Base-by-base conservation (phyloP, 768 basidiomycete genomes). In the Pleurotus tuber-regium region DNA sequence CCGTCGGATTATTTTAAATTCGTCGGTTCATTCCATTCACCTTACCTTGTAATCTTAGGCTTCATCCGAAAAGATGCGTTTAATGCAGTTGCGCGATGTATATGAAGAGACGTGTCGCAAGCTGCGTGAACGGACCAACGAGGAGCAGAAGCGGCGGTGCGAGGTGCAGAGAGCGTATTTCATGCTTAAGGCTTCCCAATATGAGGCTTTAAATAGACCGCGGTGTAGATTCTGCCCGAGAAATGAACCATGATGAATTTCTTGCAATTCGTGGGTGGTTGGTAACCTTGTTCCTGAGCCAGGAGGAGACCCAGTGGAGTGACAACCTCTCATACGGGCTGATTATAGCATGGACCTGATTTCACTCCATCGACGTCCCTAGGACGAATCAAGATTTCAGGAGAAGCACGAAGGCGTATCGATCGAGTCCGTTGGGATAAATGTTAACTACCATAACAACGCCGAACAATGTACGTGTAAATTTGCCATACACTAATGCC, bases 391-490 rank as follows among this genome's bases (percentile, higher is more conserved):
- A n/a, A n/a, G n/a, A n/a, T n/a, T n/a, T n/a, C n/a, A n/a, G 36
- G 49, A 50, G 25, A 39, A 39, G 36, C 10, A 39, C 12, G 59
- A 64, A 35, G 59, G 57, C 8, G 56, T 57, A 9, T 59, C 60
- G 1, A 33, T 51, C 14, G 58, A 50, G 24, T 63, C 64, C 12
- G 51, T 57, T 6, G 25, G 43, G 8, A 31, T 48, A 7, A 42
- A 52, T 33, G 44, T 29, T 24, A 30, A 51, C 4, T 53, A 53
- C 7, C 33, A 57, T 40, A 62, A 63, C 52, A 53, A 51, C 11
- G 61, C 55, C 65, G 55, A 47, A 73, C 72, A 11, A 69, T 74
- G 73, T 72, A 61, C 26, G 61, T 14, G 24, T 3, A 30, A 16
- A 43, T 33, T 6, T 51, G 12, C 10, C 23, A 35, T 25, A 33